Percentiles rank a stretch among this genome's conserved stretches.
Conservation (phyloP, 306 rosid genomes). For the Casuarina cunninghamiana region DNA sequence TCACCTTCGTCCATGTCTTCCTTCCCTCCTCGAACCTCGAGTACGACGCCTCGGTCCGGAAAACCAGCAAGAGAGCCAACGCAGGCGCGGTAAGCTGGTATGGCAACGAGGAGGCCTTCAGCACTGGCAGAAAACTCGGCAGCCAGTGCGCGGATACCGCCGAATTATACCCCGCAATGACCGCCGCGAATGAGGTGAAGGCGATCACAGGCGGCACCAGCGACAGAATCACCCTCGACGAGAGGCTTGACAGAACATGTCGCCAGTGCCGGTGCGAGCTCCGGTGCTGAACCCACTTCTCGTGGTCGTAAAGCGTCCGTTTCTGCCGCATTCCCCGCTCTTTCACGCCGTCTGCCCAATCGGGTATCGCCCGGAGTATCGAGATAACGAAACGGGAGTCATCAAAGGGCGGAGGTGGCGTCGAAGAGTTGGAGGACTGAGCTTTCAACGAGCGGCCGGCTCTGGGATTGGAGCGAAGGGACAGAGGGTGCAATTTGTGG, state of each 20-base stretch:
- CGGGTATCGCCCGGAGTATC: conserved; percentile 51
- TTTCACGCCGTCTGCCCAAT: conserved; percentile 71
- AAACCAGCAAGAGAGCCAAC: conserved; percentile 74
- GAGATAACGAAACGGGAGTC: conserved; percentile 32
- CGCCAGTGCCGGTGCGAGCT: conserved; percentile 86
- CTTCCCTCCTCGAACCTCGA: conserved; percentile 80
- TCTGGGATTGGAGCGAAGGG: conserved; percentile 34
- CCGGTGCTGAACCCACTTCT: conserved; percentile 68
- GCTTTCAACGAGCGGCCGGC: conserved; percentile 17
- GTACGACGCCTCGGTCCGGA: conserved; percentile 87
- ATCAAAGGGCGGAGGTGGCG: conserved; percentile 25
- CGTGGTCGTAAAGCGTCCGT: conserved; percentile 59
- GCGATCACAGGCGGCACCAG: conserved; percentile 69
- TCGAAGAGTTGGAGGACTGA: conserved; percentile 25
- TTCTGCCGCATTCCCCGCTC: conserved; percentile 71
- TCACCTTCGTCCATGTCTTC: conserved; percentile 78
- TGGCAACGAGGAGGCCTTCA: conserved; percentile 68
- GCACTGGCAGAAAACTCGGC: conserved; percentile 55
- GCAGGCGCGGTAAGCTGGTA: conserved; percentile 93
- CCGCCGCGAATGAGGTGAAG: conserved; percentile 62
- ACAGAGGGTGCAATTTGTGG: conserved; percentile 5
- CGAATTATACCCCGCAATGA: conserved; percentile 63
- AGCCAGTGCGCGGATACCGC: conserved; percentile 45
- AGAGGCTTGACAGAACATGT: conserved; percentile 67
- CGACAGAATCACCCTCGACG: conserved; percentile 80